Evolutionary conservation across 164 flowering plant genomes (phyloP).

Genomic region (Tinospora cordifolia): DNA sequence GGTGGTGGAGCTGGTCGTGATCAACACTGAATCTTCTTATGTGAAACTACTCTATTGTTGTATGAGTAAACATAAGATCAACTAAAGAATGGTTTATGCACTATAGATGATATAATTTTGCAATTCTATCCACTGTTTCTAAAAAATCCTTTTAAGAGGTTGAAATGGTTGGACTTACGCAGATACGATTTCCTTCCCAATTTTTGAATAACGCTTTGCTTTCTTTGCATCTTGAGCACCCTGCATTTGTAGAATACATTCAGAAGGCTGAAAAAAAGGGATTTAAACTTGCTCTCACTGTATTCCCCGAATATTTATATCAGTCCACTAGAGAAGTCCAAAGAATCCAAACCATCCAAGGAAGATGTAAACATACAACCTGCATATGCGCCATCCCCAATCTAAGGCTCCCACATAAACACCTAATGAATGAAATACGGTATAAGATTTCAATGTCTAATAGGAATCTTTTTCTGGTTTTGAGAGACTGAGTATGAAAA

Average conservation of each 20-base stretch:
- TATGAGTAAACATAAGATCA: no score
- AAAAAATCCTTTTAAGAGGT: no score
- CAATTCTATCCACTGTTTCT: no score
- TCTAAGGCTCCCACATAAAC: slow-evolving; percentile 5
- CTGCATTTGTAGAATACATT: slow-evolving; percentile 33
- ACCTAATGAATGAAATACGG: neutral
- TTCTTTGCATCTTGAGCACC: slow-evolving; percentile 84
- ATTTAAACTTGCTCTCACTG: neutral
- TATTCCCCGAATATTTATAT: neutral
- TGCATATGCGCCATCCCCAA: neutral
- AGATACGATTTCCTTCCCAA: slow-evolving; percentile 90
- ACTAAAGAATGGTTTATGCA: no score
- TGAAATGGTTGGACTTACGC: slow-evolving; percentile 54
- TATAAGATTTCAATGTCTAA: neutral
- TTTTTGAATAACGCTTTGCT: slow-evolving; percentile 59
- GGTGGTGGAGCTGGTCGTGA: no score
- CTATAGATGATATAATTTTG: no score
- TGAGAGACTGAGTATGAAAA: no score
- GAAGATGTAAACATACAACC: neutral
- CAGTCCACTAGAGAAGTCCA: neutral
- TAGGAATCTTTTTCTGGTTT: no score
- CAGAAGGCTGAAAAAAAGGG: slow-evolving; percentile 10
- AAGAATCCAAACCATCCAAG: neutral
- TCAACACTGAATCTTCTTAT: no score
- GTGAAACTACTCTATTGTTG: no score